phyloP scores from a whole-genome alignment of 495 filamentous ascomycete species.

The Aspergillus sclerotiicarbonarius region DNA sequence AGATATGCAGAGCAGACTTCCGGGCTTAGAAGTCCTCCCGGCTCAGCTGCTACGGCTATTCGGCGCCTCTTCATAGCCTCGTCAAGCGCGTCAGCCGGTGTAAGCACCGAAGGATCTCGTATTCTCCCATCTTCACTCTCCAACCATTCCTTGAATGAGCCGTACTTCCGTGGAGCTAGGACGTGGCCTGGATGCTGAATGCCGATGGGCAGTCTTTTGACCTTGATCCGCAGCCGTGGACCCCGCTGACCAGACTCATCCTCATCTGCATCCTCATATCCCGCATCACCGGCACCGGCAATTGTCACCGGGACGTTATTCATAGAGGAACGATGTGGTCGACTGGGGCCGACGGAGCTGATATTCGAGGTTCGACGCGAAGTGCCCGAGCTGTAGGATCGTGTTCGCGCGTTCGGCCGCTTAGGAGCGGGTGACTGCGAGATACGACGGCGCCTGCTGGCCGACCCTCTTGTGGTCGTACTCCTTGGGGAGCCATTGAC shows the following conservation, averaged over 20 bases:
- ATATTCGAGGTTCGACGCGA: constrained; percentile 20
- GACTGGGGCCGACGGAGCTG: constrained; percentile 23
- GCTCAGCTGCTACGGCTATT: constrained; percentile 66
- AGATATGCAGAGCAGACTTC: constrained; percentile 71
- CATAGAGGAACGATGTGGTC: constrained; percentile 29
- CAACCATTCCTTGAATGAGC: constrained; percentile 58
- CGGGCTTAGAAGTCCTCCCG: constrained; percentile 70
- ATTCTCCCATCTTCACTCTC: constrained; percentile 41
- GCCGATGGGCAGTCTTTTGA: constrained; percentile 50
- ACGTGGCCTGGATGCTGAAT: constrained; percentile 55
- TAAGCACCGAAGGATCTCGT: constrained; percentile 41
- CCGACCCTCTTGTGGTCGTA: constrained; percentile 22
- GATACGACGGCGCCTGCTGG: constrained; percentile 22
- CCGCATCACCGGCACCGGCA: constrained; percentile 9
- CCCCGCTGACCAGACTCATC: constrained; percentile 27
- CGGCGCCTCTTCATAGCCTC: constrained; percentile 53
- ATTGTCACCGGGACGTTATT: constrained; percentile 16
- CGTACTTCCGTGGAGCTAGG: constrained; percentile 38
- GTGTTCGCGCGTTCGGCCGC: constrained; percentile 28
- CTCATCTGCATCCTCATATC: background rate
- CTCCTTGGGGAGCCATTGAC: constrained; percentile 36
- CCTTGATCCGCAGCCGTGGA: constrained; percentile 50
- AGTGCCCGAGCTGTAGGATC: constrained; percentile 34
- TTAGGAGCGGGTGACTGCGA: constrained; percentile 36
- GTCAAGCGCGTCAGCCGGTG: constrained; percentile 55